Evolutionary conservation across 2,329 filamentous ascomycete species (phyloP).

Genomic region (Botrytis cinerea): DNA sequence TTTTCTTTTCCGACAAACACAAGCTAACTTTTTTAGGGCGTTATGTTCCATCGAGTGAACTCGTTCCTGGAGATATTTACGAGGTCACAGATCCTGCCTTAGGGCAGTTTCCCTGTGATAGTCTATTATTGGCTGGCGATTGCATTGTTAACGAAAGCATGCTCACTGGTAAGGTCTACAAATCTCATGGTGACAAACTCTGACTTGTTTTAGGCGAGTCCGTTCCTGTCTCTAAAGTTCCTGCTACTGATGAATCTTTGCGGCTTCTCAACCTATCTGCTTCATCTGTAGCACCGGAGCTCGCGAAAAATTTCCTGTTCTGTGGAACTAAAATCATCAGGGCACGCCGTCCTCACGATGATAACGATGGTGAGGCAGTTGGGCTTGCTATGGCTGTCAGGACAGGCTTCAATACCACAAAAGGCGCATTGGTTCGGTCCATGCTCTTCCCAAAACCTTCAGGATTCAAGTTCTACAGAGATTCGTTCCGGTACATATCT

Average conservation of each 20-base stretch:
- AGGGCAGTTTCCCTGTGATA: conserved; percentile 87
- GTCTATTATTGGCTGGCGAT: conserved; percentile 86
- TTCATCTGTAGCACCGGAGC: conserved; percentile 77
- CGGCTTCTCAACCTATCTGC: conserved; percentile 74
- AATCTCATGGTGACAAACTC: not conserved
- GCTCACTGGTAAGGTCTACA: conserved; percentile 65
- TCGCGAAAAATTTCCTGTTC: conserved; percentile 89
- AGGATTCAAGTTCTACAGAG: conserved; percentile 97
- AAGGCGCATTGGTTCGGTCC: conserved; percentile 90
- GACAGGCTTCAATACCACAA: conserved; percentile 97
- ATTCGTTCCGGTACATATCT: conserved; percentile 96
- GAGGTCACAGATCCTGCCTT: conserved; percentile 93
- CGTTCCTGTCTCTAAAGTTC: conserved; percentile 90
- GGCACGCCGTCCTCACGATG: conserved; percentile 83
- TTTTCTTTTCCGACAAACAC: conserved; percentile 12
- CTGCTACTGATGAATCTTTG: conserved; percentile 80
- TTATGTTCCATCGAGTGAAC: conserved; percentile 79
- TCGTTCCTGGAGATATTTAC: conserved; percentile 95
- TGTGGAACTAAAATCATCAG: conserved; percentile 95
- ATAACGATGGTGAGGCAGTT: conserved; percentile 82
- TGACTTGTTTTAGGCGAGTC: conserved; percentile 69
- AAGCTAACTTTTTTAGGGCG: conserved; percentile 57
- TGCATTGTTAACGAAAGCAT: conserved; percentile 99
- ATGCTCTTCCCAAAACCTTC: conserved; percentile 99
- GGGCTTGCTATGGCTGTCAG: conserved; percentile 89